A percentile compares a stretch with the other conserved stretches of the same genome.
Conservation (phyloP, 2,329 filamentous ascomycete genomes). For the Stemphylium lycopersici region DNA sequence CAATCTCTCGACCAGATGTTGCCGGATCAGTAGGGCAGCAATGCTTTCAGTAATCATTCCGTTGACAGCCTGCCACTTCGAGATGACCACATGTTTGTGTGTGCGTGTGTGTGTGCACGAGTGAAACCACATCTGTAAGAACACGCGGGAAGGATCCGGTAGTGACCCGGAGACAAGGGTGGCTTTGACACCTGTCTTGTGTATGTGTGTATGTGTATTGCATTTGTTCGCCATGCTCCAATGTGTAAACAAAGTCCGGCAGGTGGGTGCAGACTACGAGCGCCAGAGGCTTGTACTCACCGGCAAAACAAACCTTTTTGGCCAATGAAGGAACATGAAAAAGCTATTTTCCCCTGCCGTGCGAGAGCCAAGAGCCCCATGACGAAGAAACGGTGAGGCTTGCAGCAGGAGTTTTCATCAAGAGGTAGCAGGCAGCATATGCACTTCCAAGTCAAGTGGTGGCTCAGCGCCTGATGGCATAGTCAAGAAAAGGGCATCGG, state of each 20-base stretch:
- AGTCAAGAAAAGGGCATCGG: too few species aligned
- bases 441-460: conserved; percentile 1
- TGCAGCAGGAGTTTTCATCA: conserved; percentile 20
- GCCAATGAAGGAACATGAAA: neutral
- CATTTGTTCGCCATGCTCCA: neutral
- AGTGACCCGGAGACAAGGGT: neutral
- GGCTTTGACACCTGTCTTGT: conserved; percentile 11
- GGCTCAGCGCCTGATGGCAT: too few species aligned
- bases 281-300: conserved; percentile 1
- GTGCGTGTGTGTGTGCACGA: conserved; percentile 2
- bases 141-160: conserved; percentile 10
- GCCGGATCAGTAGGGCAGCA: conserved; percentile 1
- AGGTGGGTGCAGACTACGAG: too few species aligned
- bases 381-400: conserved; percentile 19
- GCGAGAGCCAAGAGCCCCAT: conserved; percentile 11
- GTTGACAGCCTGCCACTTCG: conserved; percentile 1
- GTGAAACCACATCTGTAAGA: conserved; percentile 6
- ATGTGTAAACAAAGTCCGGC: neutral
- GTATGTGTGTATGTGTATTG: neutral
- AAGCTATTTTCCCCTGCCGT: conserved; percentile 7
- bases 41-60: conserved; percentile 3
- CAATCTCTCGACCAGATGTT: conserved; percentile 6
- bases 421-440: conserved; percentile 9
- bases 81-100: neutral
- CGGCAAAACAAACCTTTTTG: neutral